phyloP scores from a whole-genome alignment of 805 yeast species.

The Saccharomycopsis oosterbeekiorum region DNA sequence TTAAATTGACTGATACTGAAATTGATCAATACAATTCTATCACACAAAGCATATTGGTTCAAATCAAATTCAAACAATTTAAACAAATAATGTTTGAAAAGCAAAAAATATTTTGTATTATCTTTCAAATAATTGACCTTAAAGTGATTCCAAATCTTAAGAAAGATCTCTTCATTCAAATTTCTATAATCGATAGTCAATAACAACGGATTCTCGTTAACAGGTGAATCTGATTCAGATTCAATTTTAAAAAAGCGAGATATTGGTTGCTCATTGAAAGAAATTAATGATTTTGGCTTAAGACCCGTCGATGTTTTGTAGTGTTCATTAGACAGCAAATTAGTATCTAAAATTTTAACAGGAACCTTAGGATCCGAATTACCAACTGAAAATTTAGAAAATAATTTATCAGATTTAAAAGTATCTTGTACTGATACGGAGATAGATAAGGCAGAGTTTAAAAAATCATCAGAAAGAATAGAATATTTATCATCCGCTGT shows the following conservation, averaged over 20 bases:
- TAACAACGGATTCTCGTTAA: constrained; percentile 29
- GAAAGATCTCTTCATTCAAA: constrained; percentile 35
- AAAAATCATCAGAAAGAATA: constrained; percentile 17
- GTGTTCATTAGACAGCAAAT: constrained; percentile 28
- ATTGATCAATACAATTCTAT: constrained; percentile 20
- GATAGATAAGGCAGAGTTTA: constrained; percentile 48
- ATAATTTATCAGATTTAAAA: constrained; percentile 45
- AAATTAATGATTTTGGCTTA: constrained; percentile 31
- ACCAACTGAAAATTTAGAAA: constrained; percentile 61
- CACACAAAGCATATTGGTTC: constrained; percentile 25
- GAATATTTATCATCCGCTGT: constrained; percentile 9
- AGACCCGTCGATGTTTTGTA: constrained; percentile 28
- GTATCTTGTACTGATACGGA: constrained; percentile 78
- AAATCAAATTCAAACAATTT: constrained; percentile 25
- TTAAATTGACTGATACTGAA: constrained; percentile 14
- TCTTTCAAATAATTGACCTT: constrained; percentile 15
- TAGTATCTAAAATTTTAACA: constrained; percentile 38
- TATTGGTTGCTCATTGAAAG: constrained; percentile 64
- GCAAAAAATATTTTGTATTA: constrained; percentile 22
- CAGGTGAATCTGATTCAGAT: constrained; percentile 20
- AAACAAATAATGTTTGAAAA: constrained; percentile 22
- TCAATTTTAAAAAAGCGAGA: constrained; percentile 49
- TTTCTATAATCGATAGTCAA: constrained; percentile 38
- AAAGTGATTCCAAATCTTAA: constrained; percentile 22
- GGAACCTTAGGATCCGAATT: constrained; percentile 45